These are phyloP conservation scores for Setaria italica DNA, from an alignment of 202 grass and related monocot genomes.

Conservation along the genomic window DNA sequence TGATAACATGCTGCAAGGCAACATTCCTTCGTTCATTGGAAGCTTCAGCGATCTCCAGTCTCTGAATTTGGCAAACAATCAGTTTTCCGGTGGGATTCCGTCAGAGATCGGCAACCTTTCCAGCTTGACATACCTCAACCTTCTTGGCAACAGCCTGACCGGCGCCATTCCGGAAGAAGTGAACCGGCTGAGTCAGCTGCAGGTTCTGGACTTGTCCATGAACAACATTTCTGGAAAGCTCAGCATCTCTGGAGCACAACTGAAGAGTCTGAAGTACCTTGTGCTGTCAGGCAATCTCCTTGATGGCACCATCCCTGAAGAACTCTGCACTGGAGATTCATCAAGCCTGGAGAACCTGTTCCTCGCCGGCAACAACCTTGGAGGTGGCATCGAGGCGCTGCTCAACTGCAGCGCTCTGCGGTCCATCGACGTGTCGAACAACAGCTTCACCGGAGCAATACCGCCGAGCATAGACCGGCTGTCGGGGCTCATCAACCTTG, in stretches of 20 bases:
- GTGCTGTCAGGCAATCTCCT: slow-evolving; percentile 79
- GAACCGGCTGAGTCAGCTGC: slow-evolving; percentile 69
- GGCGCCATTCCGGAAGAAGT: slow-evolving; percentile 64
- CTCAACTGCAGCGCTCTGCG: slow-evolving; percentile 60
- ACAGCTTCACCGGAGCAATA: slow-evolving; percentile 70
- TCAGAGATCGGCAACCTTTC: slow-evolving; percentile 57
- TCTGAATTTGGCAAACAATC: slow-evolving; percentile 81
- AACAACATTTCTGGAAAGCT: slow-evolving; percentile 78
- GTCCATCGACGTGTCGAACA: slow-evolving; percentile 80
- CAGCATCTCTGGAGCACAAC: slow-evolving; percentile 55
- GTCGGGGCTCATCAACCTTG: slow-evolving; percentile 67
- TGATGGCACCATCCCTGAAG: slow-evolving; percentile 57
- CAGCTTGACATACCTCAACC: slow-evolving; percentile 72
- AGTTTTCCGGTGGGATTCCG: slow-evolving; percentile 60
- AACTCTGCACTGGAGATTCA: slow-evolving; percentile 49
- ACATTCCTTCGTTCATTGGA: slow-evolving; percentile 65
- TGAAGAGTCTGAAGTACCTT: slow-evolving; percentile 73
- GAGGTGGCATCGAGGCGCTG: slow-evolving; percentile 59
- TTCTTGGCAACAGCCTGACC: slow-evolving; percentile 78
- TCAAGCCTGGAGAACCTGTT: slow-evolving; percentile 69
- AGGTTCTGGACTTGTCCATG: slow-evolving; percentile 73
- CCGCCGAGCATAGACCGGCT: slow-evolving; percentile 61
- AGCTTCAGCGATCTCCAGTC: slow-evolving; percentile 58
- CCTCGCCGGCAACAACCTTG: slow-evolving; percentile 67
- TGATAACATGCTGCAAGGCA: slow-evolving; percentile 66